Conservation (phyloP, 768 basidiomycete genomes). For the Leccinum aurantiacum region DNA sequence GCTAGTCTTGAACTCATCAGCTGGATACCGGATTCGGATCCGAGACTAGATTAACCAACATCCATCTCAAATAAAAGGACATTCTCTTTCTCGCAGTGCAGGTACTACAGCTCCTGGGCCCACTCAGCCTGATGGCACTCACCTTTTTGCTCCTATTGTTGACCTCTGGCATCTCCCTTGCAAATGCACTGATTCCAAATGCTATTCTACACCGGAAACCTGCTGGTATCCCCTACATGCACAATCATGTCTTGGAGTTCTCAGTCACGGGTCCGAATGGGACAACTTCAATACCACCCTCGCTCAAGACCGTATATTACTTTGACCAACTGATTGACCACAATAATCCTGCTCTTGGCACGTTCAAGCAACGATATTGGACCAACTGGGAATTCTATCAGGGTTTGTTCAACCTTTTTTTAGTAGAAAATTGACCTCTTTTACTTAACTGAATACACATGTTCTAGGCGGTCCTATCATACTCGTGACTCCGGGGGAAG, state of each 20-base stretch:
- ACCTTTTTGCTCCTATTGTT: conserved; percentile 8
- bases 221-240: conserved; percentile 14
- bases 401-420: conserved; percentile 32
- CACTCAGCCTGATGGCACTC: too few relatives aligned
- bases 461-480: conserved; percentile 28
- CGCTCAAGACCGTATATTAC: conserved; percentile 29
- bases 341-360: conserved; percentile 57
- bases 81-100: neutral
- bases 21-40: neutral
- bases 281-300: conserved; percentile 25
- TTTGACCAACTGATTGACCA: conserved; percentile 44
- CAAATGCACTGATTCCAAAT: conserved; percentile 20
- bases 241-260: conserved; percentile 6
- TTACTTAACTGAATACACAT: neutral
- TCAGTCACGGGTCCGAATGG: conserved; percentile 21
- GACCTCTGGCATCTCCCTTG: conserved; percentile 10
- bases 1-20: too few relatives aligned
- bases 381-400: conserved; percentile 67
- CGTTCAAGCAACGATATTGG: conserved; percentile 77
- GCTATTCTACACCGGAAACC: conserved; percentile 24
- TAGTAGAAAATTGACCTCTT: neutral
- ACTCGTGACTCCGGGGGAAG: conserved; percentile 62
- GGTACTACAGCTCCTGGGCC: neutral
- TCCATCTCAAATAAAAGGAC: neutral
- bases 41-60: neutral